Base-by-base conservation (phyloP, 2,329 filamentous ascomycete genomes). In the Pseudopyricularia javanii region DNA sequence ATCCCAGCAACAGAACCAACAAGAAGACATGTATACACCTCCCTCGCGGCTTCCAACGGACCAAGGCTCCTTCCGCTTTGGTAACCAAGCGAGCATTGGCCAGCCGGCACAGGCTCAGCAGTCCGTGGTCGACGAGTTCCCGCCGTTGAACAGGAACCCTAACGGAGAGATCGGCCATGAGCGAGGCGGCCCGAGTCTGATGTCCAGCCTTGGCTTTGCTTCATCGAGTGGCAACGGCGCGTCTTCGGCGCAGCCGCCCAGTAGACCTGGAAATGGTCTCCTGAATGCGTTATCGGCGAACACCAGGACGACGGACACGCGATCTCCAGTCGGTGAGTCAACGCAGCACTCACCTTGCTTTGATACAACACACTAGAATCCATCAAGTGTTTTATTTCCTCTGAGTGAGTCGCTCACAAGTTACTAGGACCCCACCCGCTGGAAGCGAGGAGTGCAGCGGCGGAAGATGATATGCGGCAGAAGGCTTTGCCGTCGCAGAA, bases 241-340 rank as follows among this genome's bases (percentile, higher is more conserved):
- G 4, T 63, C 66, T 43, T 61, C 63, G 40, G 57, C 69, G 20
- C 61, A 70, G 51, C 70, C 71, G 53, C 65, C 66, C 40, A 73
- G 68, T 54, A 70, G 78, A 53, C 63, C 64, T 20, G 79, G 75
- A 12, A 85, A 85, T 60, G 80, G 80, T 8, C 68, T 85, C 37
- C 66, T 85, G 47, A 84, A 81, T 60, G 81, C 80, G 3, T 66
- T 85, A n/a, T 81, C 80, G 45, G 79, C 78, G 5, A 83, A 76
- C 56, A 75, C 68, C 54, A 71, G 79, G 52, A 64, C 72, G 34
- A 66, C 68, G 47, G 75, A 82, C 48, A 65, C 63, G 32, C 73
- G 75, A 53, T 74, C 77, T 34, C 73, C 77, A 2, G 69, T 73
- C 50, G 71, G 69, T 61, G 53, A 33, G 65, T n/a, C 22, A 22